Evolutionary conservation across 1,139 yeast species (phyloP).

Genomic region (Geotrichum fermentans): DNA sequence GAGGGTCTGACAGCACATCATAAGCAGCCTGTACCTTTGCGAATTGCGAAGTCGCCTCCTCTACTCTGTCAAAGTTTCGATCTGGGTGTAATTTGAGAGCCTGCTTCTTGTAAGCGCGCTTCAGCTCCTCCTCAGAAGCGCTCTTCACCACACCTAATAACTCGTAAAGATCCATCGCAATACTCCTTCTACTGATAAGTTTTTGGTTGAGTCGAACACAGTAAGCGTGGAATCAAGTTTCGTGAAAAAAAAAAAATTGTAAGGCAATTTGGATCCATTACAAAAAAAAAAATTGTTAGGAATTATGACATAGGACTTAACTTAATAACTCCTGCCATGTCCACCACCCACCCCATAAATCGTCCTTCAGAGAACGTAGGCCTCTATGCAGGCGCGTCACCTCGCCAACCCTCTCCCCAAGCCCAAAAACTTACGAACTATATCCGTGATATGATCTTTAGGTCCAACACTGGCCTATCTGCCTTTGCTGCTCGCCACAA

Average conservation of each 20-base stretch:
- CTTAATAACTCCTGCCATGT: too few species aligned
- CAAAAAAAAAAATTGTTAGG: background rate
- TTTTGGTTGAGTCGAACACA: too few species aligned
- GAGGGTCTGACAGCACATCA: slow-evolving; percentile 84
- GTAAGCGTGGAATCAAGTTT: background rate
- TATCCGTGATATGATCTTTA: too few species aligned
- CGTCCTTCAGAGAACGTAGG: too few species aligned
- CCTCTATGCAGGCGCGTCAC: too few species aligned
- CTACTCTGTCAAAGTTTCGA: slow-evolving; percentile 65
- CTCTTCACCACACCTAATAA: slow-evolving; percentile 62
- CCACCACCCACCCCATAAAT: too few species aligned
- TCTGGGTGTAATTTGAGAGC: slow-evolving; percentile 95
- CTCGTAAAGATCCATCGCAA: slow-evolving; percentile 60
- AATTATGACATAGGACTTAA: background rate
- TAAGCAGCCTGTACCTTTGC: slow-evolving; percentile 84
- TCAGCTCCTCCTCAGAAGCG: slow-evolving; percentile 71
- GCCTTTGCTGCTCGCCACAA: too few species aligned
- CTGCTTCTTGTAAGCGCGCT: slow-evolving; percentile 82
- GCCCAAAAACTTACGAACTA: too few species aligned
- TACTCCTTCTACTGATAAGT: too few species aligned
- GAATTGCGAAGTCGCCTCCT: slow-evolving; percentile 77
- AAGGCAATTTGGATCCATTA: background rate
- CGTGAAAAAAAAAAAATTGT: background rate
- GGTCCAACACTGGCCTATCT: too few species aligned
- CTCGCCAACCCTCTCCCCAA: too few species aligned